A percentile compares a stretch with the other conserved stretches of the same genome.
These are phyloP conservation scores for Starmerella asiatica DNA, from an alignment of 805 yeast genomes.

Conservation along the genomic window DNA sequence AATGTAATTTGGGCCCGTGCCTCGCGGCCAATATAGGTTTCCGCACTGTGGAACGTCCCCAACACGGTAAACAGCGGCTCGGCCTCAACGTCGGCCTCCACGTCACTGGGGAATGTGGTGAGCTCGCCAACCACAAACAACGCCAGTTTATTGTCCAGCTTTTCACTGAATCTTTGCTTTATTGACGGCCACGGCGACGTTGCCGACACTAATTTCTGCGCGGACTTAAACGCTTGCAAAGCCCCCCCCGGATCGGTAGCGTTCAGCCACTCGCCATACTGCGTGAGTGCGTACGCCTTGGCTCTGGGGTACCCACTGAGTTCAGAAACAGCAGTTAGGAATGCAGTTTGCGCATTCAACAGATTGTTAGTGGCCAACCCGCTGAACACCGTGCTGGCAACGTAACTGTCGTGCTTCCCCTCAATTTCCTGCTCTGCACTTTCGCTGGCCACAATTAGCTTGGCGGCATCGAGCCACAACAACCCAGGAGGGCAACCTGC, in stretches of 20 bases:
- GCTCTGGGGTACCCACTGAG: slow-evolving; percentile 11
- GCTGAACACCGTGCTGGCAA: not conserved
- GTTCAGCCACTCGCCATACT: slow-evolving; percentile 16
- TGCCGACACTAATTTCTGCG: not conserved
- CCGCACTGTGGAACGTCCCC: slow-evolving; percentile 12
- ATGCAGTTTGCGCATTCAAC: slow-evolving; percentile 9
- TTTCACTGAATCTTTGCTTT: slow-evolving; percentile 3
- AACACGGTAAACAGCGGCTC: slow-evolving; percentile 10
- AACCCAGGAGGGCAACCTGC: slow-evolving; percentile 16
- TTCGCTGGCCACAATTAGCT: slow-evolving; percentile 31
- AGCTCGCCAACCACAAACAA: slow-evolving; percentile 9
- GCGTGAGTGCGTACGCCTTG: slow-evolving; percentile 12
- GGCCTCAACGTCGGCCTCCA: not conserved
- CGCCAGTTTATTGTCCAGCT: slow-evolving; percentile 9
- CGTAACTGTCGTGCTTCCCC: slow-evolving; percentile 6
- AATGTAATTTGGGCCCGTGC: slow-evolving; percentile 17
- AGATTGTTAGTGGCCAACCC: not conserved
- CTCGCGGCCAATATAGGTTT: slow-evolving; percentile 18
- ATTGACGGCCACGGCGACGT: slow-evolving; percentile 13
- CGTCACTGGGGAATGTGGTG: slow-evolving; percentile 1
- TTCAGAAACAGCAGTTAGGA: slow-evolving; percentile 13
- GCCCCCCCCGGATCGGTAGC: slow-evolving; percentile 10
- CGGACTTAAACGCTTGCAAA: slow-evolving; percentile 13
- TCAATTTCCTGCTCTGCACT: not conserved
- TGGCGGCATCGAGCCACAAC: slow-evolving; percentile 19